These are phyloP conservation scores for Hygrocybe punicea DNA, from an alignment of 768 basidiomycete genomes.

Conservation along the genomic window DNA sequence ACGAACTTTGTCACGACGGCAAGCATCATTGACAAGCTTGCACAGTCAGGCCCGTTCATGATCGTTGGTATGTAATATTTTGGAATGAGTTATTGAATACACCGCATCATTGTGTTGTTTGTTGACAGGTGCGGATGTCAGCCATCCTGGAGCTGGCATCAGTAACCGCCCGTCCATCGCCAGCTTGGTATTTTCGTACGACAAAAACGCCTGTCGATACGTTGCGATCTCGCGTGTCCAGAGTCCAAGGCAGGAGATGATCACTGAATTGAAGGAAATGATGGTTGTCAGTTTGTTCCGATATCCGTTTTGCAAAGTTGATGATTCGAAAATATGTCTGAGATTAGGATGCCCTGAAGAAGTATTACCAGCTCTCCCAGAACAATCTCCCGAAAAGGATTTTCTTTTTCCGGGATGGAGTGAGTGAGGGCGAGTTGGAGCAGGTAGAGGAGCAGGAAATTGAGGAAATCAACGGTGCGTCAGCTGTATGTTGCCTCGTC, in stretches of 20 bases:
- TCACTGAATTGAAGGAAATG: conserved; percentile 43
- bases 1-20: conserved; percentile 39
- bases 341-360: conserved; percentile 21
- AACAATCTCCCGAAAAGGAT: conserved; percentile 25
- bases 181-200: conserved; percentile 55
- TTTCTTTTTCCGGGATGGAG: conserved; percentile 49
- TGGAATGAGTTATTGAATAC: background rate
- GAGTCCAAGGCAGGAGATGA: conserved; percentile 45
- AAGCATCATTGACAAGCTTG: conserved; percentile 23
- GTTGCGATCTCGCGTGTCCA: conserved; percentile 43
- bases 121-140: conserved; percentile 52
- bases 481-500: background rate
- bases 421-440: conserved; percentile 43
- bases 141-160: conserved; percentile 59
- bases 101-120: background rate
- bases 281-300: conserved; percentile 26
- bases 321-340: too few relatives aligned
- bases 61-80: conserved; percentile 35
- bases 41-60: conserved; percentile 31
- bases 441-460: conserved; percentile 44
- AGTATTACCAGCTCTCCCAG: conserved; percentile 14
- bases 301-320: too few relatives aligned
- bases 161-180: conserved; percentile 48
- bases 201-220: conserved; percentile 46
- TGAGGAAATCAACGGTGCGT: conserved; percentile 41